phyloP scores from a whole-genome alignment of 2,329 filamentous ascomycete species.

The Colletotrichum ledebouriae region DNA sequence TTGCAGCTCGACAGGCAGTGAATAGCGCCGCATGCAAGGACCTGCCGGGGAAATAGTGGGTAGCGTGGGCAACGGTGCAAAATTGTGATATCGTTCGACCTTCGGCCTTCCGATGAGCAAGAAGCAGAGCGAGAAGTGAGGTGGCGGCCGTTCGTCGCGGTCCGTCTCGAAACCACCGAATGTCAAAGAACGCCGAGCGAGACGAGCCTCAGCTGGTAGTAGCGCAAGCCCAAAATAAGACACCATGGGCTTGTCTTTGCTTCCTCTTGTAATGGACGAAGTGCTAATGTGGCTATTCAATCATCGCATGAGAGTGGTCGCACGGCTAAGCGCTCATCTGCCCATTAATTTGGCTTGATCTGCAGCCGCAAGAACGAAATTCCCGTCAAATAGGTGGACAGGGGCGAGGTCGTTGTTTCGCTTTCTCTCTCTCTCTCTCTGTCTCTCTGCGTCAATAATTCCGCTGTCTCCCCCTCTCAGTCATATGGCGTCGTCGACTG shows the following conservation, averaged over 20 bases:
- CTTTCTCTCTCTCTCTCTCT: slow-evolving; percentile 4
- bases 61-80: slow-evolving; percentile 28
- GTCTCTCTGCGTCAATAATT: slow-evolving; percentile 32
- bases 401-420: neutral
- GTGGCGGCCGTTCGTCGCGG: slow-evolving; percentile 30
- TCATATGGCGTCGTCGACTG: slow-evolving; percentile 21
- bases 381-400: slow-evolving; percentile 26
- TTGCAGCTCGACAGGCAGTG: slow-evolving; percentile 31
- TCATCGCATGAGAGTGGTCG: slow-evolving; percentile 24
- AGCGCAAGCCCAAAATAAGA: slow-evolving; percentile 13
- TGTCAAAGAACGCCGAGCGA: slow-evolving; percentile 35
- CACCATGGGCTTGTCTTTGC: slow-evolving; percentile 23
- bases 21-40: slow-evolving; percentile 34
- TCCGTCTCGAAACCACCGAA: slow-evolving; percentile 29
- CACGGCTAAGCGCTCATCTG: slow-evolving; percentile 36
- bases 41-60: slow-evolving; percentile 22
- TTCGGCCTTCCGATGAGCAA: neutral
- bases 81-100: slow-evolving; percentile 20
- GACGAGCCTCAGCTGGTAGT: slow-evolving; percentile 6
- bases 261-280: slow-evolving; percentile 29
- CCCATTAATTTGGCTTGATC: slow-evolving; percentile 33
- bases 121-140: too few species aligned
- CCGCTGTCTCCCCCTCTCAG: neutral
- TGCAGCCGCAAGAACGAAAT: slow-evolving; percentile 31
- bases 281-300: slow-evolving; percentile 15